Conservation (phyloP, 495 filamentous ascomycete species). For the Xylaria sp. region DNA sequence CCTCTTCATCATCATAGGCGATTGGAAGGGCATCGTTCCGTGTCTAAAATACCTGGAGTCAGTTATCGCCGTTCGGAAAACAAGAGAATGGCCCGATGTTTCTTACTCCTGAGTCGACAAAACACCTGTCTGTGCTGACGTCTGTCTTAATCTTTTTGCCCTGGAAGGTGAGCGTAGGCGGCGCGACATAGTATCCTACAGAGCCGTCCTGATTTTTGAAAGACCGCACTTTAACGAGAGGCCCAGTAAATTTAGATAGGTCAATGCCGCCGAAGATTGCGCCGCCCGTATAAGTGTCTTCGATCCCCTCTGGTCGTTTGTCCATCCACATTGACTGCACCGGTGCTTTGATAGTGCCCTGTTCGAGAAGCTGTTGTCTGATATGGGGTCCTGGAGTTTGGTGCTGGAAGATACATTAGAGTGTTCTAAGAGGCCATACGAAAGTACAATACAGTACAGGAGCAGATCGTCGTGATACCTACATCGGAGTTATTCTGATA, state of each 20-base stretch:
- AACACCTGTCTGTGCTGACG: not conserved
- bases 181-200: conserved; percentile 14
- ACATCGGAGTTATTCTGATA: conserved; percentile 16
- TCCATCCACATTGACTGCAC: conserved; percentile 30
- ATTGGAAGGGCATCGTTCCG: conserved; percentile 21
- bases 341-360: conserved; percentile 21
- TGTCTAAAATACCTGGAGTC: too few relatives aligned
- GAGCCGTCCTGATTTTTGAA: conserved; percentile 10
- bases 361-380: conserved; percentile 25
- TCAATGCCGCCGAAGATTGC: conserved; percentile 77
- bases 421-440: not conserved
- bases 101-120: conserved; percentile 26
- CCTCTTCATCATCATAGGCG: not conserved
- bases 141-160: conserved; percentile 17
- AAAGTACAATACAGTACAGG: not conserved
- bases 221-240: conserved; percentile 45
- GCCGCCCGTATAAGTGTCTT: conserved; percentile 56
- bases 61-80: too few relatives aligned
- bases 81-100: too few relatives aligned
- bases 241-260: conserved; percentile 66
- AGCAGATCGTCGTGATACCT: not conserved
- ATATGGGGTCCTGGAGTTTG: conserved; percentile 18
- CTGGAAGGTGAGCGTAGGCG: not conserved
- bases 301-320: conserved; percentile 14
- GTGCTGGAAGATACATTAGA: not conserved